Conservation (phyloP, 805 yeast genomes). For the Kazachstania taianensis region DNA sequence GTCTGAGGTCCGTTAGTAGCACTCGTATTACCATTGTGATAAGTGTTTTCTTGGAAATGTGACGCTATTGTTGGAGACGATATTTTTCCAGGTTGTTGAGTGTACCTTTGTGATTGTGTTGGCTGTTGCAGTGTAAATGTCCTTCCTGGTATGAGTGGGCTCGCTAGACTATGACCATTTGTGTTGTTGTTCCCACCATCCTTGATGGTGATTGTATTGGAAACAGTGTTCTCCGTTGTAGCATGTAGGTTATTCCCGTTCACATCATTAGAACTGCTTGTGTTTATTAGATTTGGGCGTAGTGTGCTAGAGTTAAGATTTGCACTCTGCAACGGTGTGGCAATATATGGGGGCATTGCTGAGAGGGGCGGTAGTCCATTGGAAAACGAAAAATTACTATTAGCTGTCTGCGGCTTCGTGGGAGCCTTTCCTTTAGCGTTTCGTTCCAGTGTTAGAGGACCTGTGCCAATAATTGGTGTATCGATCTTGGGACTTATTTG, state of each 20-base stretch:
- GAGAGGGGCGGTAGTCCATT: conserved; percentile 24
- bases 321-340: conserved; percentile 27
- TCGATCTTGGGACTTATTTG: background rate
- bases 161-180: too few relatives aligned
- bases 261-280: too few relatives aligned
- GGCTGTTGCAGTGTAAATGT: too few relatives aligned
- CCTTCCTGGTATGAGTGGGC: too few relatives aligned
- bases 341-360: conserved; percentile 25
- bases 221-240: too few relatives aligned
- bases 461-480: conserved; percentile 1
- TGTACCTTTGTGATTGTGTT: conserved; percentile 1
- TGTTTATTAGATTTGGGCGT: too few relatives aligned
- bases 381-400: conserved; percentile 4
- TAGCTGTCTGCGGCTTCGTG: background rate
- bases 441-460: conserved; percentile 6
- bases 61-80: conserved; percentile 1
- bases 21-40: too few relatives aligned
- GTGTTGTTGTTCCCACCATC: too few relatives aligned
- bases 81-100: background rate
- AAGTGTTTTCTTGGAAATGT: background rate
- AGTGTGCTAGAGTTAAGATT: conserved; percentile 21
- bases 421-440: too few relatives aligned
- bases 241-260: too few relatives aligned
- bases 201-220: background rate
- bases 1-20: conserved; percentile 16